A percentile compares a stretch with the other conserved stretches of the same genome.
phyloP scores from a whole-genome alignment of 345 rosid species.

The Noccaea bulbosa region DNA sequence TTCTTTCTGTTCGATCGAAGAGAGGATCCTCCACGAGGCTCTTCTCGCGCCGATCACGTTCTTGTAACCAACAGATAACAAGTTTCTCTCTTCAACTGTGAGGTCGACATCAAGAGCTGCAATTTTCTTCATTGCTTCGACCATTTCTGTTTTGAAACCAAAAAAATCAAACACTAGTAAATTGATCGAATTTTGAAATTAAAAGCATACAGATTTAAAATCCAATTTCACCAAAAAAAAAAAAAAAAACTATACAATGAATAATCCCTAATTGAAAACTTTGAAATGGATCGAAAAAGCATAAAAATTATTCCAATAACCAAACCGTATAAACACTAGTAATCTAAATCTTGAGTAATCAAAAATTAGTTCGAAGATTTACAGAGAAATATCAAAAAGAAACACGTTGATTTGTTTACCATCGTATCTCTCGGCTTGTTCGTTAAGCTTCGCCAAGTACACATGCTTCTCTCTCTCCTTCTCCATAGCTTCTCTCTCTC shows the following conservation, averaged over 20 bases:
- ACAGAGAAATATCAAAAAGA: neutral
- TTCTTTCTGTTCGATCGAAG: constrained; percentile 89
- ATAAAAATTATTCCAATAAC: too few relatives aligned
- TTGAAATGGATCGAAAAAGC: too few relatives aligned
- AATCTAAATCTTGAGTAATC: too few relatives aligned
- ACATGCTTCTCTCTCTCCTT: constrained; percentile 74
- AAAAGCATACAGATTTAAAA: too few relatives aligned
- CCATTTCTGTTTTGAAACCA: constrained; percentile 60
- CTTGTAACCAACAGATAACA: constrained; percentile 86
- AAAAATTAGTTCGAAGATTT: neutral
- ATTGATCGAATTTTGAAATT: too few relatives aligned
- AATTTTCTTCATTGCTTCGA: constrained; percentile 80
- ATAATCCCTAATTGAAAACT: too few relatives aligned
- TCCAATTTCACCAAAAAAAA: too few relatives aligned
- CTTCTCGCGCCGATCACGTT: constrained; percentile 88
- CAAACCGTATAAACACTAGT: neutral
- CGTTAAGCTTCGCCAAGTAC: constrained; percentile 79
- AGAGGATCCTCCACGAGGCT: constrained; percentile 70
- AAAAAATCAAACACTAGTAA: neutral
- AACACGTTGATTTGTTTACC: constrained; percentile 44
- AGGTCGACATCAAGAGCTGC: constrained; percentile 73
- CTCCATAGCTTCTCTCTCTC: constrained; percentile 54
- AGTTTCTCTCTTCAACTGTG: constrained; percentile 83
- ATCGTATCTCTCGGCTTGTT: constrained; percentile 92
- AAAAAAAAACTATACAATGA: too few relatives aligned